Conservation (phyloP, 1,139 yeast species). For the Candida pseudoviswanathii region DNA sequence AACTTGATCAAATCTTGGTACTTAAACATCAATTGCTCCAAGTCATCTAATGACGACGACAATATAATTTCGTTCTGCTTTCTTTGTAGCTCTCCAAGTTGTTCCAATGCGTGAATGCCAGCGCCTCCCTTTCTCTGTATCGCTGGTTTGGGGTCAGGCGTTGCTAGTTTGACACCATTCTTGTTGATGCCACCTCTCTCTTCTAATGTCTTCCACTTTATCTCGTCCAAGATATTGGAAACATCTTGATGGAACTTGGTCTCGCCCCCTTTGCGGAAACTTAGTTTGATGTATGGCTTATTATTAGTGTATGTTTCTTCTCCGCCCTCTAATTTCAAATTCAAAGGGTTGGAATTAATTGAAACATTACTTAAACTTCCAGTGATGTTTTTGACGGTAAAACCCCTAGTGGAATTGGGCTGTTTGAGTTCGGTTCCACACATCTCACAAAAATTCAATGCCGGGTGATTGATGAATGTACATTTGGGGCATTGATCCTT, state of each 20-base stretch:
- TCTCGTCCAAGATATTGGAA: constrained; percentile 43
- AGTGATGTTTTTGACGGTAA: constrained; percentile 7
- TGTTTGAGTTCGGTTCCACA: constrained; percentile 66
- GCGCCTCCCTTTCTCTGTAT: constrained; percentile 7
- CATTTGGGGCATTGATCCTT: constrained; percentile 72
- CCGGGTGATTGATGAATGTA: constrained; percentile 84
- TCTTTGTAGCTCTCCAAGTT: constrained; percentile 56
- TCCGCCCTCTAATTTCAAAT: constrained; percentile 29
- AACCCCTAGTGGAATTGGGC: constrained; percentile 17
- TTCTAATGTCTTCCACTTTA: constrained; percentile 47
- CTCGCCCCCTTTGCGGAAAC: constrained; percentile 67
- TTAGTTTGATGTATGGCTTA: constrained; percentile 51
- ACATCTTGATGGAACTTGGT: constrained; percentile 46
- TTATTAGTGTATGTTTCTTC: constrained; percentile 36
- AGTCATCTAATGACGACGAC: constrained; percentile 71
- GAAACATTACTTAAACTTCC: constrained; percentile 12
- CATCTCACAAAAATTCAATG: constrained; percentile 77
- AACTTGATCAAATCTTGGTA: constrained; percentile 73
- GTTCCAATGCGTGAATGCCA: constrained; percentile 66
- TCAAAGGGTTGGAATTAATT: constrained; percentile 19
- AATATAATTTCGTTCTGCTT: constrained; percentile 64
- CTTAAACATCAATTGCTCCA: constrained; percentile 74
- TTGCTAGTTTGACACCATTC: constrained; percentile 32
- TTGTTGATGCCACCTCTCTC: constrained; percentile 42
- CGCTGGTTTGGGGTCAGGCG: constrained; percentile 8